phyloP scores from a whole-genome alignment of 345 rosid species.

The Boechera divaricarpa region DNA sequence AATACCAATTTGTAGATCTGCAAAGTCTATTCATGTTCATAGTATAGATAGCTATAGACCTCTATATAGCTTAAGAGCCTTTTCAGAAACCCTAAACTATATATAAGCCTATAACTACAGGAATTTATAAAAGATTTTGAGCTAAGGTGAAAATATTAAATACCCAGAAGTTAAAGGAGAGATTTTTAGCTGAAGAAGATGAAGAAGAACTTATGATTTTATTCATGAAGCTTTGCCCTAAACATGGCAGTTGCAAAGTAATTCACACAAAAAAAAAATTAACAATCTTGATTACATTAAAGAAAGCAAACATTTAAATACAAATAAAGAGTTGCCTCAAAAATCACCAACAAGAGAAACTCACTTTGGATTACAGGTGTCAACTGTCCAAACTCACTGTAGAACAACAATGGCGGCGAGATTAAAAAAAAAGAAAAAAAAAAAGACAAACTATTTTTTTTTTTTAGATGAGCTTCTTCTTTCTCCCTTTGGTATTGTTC shows the following conservation, averaged over 20 bases:
- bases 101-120: constrained; percentile 4
- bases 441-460: no score
- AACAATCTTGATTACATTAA: constrained; percentile 10
- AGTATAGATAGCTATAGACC: constrained; percentile 22
- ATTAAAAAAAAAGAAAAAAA: not conserved
- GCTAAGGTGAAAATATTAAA: constrained; percentile 19
- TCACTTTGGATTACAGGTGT: constrained; percentile 49
- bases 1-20: constrained; percentile 40
- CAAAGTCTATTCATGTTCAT: constrained; percentile 31
- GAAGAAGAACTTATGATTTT: constrained; percentile 8
- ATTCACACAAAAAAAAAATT: constrained; percentile 1
- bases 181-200: not conserved
- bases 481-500: constrained; percentile 10
- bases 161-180: not conserved
- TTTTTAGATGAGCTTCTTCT: constrained; percentile 2
- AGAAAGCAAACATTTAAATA: constrained; percentile 11
- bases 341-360: constrained; percentile 44
- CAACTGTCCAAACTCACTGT: constrained; percentile 42
- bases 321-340: constrained; percentile 40
- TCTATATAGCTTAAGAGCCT: constrained; percentile 38
- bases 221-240: constrained; percentile 38
- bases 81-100: constrained; percentile 46
- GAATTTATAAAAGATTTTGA: not conserved
- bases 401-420: constrained; percentile 46
- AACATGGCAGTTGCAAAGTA: constrained; percentile 22